Evolutionary conservation across 139 green algal genomes (phyloP).

Genomic region (Choricystis sp.): DNA sequence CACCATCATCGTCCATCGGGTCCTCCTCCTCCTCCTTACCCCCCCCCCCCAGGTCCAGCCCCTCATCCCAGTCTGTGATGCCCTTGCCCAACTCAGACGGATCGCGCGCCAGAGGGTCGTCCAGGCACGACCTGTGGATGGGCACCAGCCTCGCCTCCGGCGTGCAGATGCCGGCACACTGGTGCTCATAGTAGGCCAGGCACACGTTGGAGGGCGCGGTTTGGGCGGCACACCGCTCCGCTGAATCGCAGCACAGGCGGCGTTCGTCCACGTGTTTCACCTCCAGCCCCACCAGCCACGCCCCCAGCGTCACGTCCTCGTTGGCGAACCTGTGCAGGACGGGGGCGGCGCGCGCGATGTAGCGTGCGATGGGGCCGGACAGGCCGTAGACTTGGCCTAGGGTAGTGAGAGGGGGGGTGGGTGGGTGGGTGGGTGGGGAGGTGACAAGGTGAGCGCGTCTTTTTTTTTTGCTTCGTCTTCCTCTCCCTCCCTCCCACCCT

Average conservation of each 20-base stretch:
- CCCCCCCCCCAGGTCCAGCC: neutral
- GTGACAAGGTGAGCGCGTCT: too few relatives aligned
- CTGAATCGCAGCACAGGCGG: constrained; percentile 36
- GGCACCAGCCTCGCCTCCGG: constrained; percentile 21
- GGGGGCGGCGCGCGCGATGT: constrained; percentile 28
- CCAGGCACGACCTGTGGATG: constrained; percentile 22
- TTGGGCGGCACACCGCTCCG: constrained; percentile 20
- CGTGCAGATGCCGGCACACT: constrained; percentile 29
- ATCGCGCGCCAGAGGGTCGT: constrained; percentile 6
- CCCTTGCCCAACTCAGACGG: neutral
- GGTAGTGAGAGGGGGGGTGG: neutral
- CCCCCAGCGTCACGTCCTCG: constrained; percentile 53
- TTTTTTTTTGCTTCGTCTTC: too few relatives aligned
- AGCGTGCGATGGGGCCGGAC: constrained; percentile 27
- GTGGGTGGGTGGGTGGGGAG: neutral
- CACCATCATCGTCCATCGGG: neutral
- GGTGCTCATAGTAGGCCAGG: constrained; percentile 25
- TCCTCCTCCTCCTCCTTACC: neutral
- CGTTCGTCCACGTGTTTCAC: constrained; percentile 44
- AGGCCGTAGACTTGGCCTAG: constrained; percentile 34
- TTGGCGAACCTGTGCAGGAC: constrained; percentile 50
- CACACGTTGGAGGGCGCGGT: constrained; percentile 16
- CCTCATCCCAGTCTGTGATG: neutral
- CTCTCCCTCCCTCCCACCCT: too few relatives aligned
- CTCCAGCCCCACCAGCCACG: constrained; percentile 55